Conservation (phyloP, 1,284 basidiomycete species). For the Sporisorium reilianum region DNA sequence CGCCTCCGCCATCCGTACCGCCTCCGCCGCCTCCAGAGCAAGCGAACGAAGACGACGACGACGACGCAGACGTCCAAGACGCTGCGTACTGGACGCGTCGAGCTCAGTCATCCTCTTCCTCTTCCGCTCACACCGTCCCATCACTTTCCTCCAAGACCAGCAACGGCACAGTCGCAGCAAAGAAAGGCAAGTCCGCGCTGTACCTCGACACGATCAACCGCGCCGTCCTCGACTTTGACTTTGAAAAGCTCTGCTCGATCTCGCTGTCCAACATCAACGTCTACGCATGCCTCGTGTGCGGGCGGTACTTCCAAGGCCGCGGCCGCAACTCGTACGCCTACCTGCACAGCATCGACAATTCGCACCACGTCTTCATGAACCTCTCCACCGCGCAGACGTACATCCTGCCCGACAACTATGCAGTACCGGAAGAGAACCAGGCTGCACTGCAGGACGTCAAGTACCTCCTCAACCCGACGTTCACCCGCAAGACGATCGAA, state of each 20-base stretch:
- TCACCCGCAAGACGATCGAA: conserved; percentile 72
- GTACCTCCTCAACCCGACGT: conserved; percentile 87
- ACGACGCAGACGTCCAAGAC: conserved; percentile 41
- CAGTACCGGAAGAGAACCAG: conserved; percentile 78
- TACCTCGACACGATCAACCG: conserved; percentile 85
- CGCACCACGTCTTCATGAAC: conserved; percentile 98
- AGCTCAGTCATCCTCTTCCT: conserved; percentile 35
- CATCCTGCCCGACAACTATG: conserved; percentile 97
- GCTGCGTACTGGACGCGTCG: conserved; percentile 60
- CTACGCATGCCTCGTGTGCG: conserved; percentile 97
- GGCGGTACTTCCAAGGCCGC: conserved; percentile 98
- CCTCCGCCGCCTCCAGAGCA: conserved; percentile 34
- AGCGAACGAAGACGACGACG: conserved; percentile 31
- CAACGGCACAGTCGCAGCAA: conserved; percentile 55
- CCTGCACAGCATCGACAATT: conserved; percentile 95
- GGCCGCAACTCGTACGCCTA: conserved; percentile 94
- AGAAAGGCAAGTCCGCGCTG: conserved; percentile 79
- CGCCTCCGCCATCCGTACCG: conserved; percentile 27
- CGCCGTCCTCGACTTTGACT: conserved; percentile 90
- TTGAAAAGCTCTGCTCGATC: conserved; percentile 98
- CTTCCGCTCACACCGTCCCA: conserved; percentile 4
- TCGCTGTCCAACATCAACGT: conserved; percentile 96
- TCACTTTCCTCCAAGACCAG: neutral
- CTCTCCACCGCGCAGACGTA: conserved; percentile 94
- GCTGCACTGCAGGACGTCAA: conserved; percentile 94